A percentile compares a stretch with the other conserved stretches of the same genome.
Evolutionary conservation across 306 rosid genomes (phyloP).

Genomic region (Prunus kanzakura): DNA sequence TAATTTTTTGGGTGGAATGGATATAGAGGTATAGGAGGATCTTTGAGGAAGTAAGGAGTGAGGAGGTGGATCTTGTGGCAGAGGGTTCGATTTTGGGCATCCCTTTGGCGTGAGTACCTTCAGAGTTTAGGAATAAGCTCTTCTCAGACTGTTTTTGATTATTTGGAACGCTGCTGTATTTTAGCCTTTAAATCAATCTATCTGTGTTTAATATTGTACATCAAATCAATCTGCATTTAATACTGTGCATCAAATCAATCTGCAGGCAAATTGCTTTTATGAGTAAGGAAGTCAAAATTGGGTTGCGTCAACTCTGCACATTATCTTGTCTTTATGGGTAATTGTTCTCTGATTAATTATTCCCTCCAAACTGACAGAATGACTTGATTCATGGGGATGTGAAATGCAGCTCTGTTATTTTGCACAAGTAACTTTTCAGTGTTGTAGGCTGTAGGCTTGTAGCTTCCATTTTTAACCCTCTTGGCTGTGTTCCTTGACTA

Average conservation of each 20-base stretch:
- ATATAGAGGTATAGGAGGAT: too few species aligned
- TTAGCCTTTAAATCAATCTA: neutral
- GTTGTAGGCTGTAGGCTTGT: neutral
- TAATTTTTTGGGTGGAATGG: too few species aligned
- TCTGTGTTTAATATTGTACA: neutral
- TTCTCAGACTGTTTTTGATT: neutral
- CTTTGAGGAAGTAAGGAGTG: too few species aligned
- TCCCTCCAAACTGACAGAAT: too few species aligned
- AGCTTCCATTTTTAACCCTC: constrained; percentile 6
- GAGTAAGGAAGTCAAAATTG: neutral
- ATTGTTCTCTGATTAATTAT: too few species aligned
- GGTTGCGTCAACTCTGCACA: neutral
- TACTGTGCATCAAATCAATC: neutral
- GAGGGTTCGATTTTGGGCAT: too few species aligned
- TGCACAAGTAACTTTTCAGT: constrained; percentile 53
- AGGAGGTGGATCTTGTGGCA: too few species aligned
- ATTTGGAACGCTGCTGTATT: neutral
- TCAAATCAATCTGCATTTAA: neutral
- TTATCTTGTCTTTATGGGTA: constrained; percentile 8
- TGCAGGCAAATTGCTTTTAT: neutral
- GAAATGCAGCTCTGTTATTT: constrained; percentile 65
- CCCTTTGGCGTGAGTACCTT: too few species aligned
- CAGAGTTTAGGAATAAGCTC: neutral
- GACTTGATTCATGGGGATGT: constrained; percentile 45
- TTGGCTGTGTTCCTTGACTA: constrained; percentile 18